Percentiles rank a stretch among this genome's conserved stretches.
Evolutionary conservation across 257 asterid species (phyloP).

Genomic region (Primulina tabacum): DNA sequence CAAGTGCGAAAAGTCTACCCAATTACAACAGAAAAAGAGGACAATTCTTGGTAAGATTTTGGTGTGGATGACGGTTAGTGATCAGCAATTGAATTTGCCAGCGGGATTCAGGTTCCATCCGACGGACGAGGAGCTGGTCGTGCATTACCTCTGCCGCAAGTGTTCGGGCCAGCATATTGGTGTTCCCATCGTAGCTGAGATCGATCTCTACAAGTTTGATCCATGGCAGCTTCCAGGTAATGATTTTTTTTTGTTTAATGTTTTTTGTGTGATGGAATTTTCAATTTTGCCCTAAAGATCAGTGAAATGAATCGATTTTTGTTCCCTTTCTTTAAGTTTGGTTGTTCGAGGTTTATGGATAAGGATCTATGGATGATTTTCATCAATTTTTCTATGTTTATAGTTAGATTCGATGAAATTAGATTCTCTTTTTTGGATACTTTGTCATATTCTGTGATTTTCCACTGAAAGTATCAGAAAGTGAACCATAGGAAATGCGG

Average conservation of each 20-base stretch:
- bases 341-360: background rate
- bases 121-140: slow-evolving; percentile 43
- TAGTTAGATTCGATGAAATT: background rate
- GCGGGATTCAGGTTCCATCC: slow-evolving; percentile 49
- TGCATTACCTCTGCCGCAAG: slow-evolving; percentile 39
- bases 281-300: background rate
- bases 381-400: background rate
- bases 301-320: background rate
- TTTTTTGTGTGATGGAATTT: background rate
- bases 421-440: background rate
- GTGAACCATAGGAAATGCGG: background rate
- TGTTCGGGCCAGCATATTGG: slow-evolving; percentile 46
- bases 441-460: background rate
- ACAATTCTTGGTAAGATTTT: background rate
- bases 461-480: background rate
- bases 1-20: background rate
- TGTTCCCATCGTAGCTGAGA: slow-evolving; percentile 58
- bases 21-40: background rate
- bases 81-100: slow-evolving; percentile 33
- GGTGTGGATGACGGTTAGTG: slow-evolving; percentile 37
- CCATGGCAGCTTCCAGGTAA: slow-evolving; percentile 80
- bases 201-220: slow-evolving; percentile 73
- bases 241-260: too few relatives aligned
- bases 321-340: background rate
- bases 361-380: background rate